Evolutionary conservation across 1,284 basidiomycete species (phyloP), one percentile per base, ranked within the genome.

Genomic region (Ustilago loliicola): DNA sequence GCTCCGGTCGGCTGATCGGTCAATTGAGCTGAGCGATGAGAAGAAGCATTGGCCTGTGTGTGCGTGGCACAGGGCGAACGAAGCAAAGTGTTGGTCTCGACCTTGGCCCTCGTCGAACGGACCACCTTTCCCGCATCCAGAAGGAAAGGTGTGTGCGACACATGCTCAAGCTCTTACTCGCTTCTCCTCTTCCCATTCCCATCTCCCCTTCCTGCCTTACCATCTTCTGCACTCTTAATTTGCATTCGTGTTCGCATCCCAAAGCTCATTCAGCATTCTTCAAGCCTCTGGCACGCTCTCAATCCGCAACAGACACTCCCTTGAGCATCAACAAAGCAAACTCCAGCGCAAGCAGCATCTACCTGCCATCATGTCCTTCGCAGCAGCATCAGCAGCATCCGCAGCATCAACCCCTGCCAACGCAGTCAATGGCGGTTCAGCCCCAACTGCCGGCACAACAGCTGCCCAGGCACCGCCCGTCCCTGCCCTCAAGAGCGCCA

Each of bases 401-500:
- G 65, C 76, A 73, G 70, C 76, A 71, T 70, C 76, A 65, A 38
- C 59, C n/a, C 30, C 64, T 56, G 57, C 75, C 56, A 60, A 50
- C 29, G 48, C 60, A 45, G 69, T 48, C 51, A 61, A 21, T 57
- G 45, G 57, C 57, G 30, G 17, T 8, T 9, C 60, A 9, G 27
- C 45, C 15, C 48, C 42, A 42, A 45, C 29, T 23, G 56, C 47
- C 29, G 6, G 47, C 27, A 40, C 52, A 1, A 50, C 47, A 2
- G 36, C 54, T 27, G 17, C 60, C n/a, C 55, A 65, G 27, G 50
- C 72, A 25, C 54, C 72, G 5, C 40, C 62, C 23, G 66, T 78
- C 4, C 71, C 71, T 10, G 66, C 77, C 42, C 73, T 82, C 77
- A 82, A 83, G 55, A 79, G 80, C 52, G 82, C 80, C 65, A 81